phyloP scores from a whole-genome alignment of 1,284 basidiomycete species.

The Leucoagaricus sp. region DNA sequence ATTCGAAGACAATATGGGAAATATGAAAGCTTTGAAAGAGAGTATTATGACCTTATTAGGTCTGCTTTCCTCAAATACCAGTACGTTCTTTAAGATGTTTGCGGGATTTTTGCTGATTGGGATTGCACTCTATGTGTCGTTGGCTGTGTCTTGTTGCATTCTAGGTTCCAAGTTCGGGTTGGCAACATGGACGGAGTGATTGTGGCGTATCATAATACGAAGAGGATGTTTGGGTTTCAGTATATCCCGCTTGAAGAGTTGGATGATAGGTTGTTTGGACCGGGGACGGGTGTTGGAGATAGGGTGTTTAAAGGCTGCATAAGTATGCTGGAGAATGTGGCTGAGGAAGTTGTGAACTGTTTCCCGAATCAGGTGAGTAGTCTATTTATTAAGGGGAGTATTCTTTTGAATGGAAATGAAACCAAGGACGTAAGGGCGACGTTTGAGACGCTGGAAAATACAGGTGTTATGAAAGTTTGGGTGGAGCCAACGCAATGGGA shows the following conservation, averaged over 20 bases:
- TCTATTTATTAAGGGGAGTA: no score
- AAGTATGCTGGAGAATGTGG: conserved; percentile 69
- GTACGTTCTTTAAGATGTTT: conserved; percentile 46
- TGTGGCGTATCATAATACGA: conserved; percentile 94
- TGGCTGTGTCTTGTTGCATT: not conserved
- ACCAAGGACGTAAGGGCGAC: conserved; percentile 65
- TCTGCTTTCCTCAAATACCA: conserved; percentile 96
- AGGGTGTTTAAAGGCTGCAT: conserved; percentile 82
- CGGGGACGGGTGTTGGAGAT: conserved; percentile 54
- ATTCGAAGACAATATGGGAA: conserved; percentile 65
- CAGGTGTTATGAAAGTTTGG: conserved; percentile 57
- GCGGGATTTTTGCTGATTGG: no score
- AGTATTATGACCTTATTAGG: conserved; percentile 91
- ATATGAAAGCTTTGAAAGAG: conserved; percentile 81
- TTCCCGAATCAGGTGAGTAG: conserved; percentile 68
- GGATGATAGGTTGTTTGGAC: conserved; percentile 82
- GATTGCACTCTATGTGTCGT: no score
- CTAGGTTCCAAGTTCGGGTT: conserved; percentile 91
- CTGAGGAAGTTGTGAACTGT: conserved; percentile 59
- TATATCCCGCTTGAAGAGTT: conserved; percentile 90
- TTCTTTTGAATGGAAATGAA: no score
- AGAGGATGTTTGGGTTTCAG: conserved; percentile 91
- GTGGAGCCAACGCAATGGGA: conserved; percentile 62
- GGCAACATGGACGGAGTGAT: conserved; percentile 98
- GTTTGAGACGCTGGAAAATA: conserved; percentile 52